A percentile compares a stretch with the other conserved stretches of the same genome.
phyloP scores from a whole-genome alignment of 1,139 yeast genomes.

The Yamadazyma trypodendri region DNA sequence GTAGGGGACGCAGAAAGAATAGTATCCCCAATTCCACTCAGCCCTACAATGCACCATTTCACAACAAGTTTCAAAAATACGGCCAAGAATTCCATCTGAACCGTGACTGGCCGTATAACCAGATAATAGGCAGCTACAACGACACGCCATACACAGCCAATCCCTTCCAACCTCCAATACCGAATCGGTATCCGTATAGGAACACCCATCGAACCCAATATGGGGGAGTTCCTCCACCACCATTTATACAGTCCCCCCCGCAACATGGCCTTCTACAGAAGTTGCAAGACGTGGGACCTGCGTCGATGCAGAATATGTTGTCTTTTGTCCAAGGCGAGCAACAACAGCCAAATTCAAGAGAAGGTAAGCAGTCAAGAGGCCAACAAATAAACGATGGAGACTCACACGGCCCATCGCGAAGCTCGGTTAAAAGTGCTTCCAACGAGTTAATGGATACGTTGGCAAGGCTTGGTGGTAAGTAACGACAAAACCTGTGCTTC shows the following conservation, averaged over 20 bases:
- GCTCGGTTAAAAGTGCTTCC: not conserved
- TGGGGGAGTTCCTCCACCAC: too few species aligned
- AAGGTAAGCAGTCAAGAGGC: constrained; percentile 10
- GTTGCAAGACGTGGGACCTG: constrained; percentile 52
- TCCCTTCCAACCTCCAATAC: too few species aligned
- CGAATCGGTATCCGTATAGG: too few species aligned
- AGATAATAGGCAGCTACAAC: too few species aligned
- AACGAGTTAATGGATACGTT: constrained; percentile 26
- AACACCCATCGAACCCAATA: too few species aligned
- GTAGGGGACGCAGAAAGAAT: not conserved
- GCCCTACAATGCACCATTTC: not conserved
- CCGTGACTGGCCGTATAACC: too few species aligned
- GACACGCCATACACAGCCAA: too few species aligned
- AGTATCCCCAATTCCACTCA: not conserved
- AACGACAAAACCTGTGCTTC: too few species aligned
- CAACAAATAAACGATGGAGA: not conserved
- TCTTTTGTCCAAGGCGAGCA: constrained; percentile 32
- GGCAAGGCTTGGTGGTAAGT: constrained; percentile 31
- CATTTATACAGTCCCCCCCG: not conserved
- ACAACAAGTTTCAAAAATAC: not conserved
- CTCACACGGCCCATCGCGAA: not conserved
- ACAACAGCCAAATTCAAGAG: constrained; percentile 20
- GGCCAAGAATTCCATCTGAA: constrained; percentile 2
- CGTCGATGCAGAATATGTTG: constrained; percentile 49
- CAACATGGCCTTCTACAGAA: constrained; percentile 24